Conservation (phyloP, 192 early-diverging fungal genomes). For the Pilobolus umbonatus region DNA sequence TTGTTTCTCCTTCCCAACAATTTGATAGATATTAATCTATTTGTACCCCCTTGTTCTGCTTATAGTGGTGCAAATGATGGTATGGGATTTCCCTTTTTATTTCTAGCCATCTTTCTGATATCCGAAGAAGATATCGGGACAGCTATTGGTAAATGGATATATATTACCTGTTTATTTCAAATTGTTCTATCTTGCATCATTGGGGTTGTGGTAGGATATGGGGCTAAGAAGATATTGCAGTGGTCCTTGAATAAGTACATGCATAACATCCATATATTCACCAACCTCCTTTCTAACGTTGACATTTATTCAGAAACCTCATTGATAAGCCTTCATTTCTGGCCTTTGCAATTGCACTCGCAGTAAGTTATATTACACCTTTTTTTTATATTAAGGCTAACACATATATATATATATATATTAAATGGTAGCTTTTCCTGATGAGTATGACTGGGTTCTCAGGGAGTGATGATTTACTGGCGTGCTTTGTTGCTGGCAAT, state of each 20-base stretch:
- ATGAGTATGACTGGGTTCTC: slow-evolving; percentile 67
- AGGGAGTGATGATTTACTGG: slow-evolving; percentile 71
- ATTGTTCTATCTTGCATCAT: slow-evolving; percentile 65
- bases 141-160: slow-evolving; percentile 78
- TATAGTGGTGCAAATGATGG: slow-evolving; percentile 81
- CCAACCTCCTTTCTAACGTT: neutral
- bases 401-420: neutral
- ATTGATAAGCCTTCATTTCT: slow-evolving; percentile 89
- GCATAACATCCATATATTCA: neutral
- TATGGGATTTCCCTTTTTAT: slow-evolving; percentile 81
- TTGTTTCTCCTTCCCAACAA: neutral
- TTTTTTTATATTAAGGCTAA: neutral
- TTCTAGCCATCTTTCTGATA: slow-evolving; percentile 69
- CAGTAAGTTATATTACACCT: slow-evolving; percentile 40
- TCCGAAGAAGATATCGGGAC: slow-evolving; percentile 44
- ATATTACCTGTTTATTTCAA: slow-evolving; percentile 73
- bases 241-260: slow-evolving; percentile 52
- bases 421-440: slow-evolving; percentile 39
- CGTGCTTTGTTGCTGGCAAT: slow-evolving; percentile 76
- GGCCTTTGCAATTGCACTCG: slow-evolving; percentile 78
- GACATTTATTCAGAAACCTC: slow-evolving; percentile 41
- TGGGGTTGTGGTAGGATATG: slow-evolving; percentile 67
- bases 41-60: neutral
- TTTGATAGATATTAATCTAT: neutral
- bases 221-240: slow-evolving; percentile 62